Conservation (phyloP, 495 filamentous ascomycete species). For the Trichoderma virens region DNA sequence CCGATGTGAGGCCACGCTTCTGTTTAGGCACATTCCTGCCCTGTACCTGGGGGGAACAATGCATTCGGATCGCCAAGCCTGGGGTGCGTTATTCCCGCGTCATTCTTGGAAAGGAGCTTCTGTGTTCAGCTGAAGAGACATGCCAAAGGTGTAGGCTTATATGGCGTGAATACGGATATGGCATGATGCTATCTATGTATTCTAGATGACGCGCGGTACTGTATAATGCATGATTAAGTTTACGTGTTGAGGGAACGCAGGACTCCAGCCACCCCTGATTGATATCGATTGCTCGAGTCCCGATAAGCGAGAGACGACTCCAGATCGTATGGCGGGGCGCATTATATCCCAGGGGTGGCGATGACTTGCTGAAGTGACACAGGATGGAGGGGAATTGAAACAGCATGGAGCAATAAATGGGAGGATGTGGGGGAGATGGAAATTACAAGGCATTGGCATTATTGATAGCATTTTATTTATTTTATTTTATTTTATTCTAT, state of each 20-base stretch:
- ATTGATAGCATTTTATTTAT: neutral
- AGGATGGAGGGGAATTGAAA: neutral
- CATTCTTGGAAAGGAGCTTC: neutral
- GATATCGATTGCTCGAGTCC: too few species aligned
- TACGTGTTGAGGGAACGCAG: neutral
- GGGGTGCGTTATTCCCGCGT: neutral
- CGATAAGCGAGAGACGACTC: neutral
- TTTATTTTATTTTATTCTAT: neutral
- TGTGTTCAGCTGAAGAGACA: neutral
- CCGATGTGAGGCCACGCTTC: neutral
- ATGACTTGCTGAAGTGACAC: constrained; percentile 2
- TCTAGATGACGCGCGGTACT: too few species aligned
- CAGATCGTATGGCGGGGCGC: neutral
- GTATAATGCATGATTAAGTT: neutral
- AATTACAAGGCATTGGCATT: neutral
- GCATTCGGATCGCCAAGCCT: neutral
- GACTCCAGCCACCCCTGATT: neutral
- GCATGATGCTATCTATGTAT: neutral
- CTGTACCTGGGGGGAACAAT: neutral
- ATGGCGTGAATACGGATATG: neutral
- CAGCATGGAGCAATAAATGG: neutral
- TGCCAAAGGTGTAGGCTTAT: neutral
- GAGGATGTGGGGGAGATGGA: neutral
- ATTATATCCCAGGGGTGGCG: neutral
- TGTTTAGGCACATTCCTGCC: neutral